A percentile compares a stretch with the other conserved stretches of the same genome.
phyloP scores from a whole-genome alignment of 352 stramenopile species.

The Elongisporangium senticosum region DNA sequence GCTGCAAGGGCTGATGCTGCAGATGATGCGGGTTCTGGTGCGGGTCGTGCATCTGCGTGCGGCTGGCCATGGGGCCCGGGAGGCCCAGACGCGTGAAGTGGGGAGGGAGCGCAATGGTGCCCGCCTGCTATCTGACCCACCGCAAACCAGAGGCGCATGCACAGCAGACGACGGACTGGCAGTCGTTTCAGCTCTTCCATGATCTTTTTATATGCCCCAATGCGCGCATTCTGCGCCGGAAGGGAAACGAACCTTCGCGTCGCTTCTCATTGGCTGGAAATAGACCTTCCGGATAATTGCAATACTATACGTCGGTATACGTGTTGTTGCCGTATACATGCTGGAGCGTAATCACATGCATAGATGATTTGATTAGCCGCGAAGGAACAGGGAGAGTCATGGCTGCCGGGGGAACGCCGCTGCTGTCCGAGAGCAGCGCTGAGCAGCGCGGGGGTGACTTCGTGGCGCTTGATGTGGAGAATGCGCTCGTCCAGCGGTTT shows the following conservation, averaged over 20 bases:
- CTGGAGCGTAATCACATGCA: background rate
- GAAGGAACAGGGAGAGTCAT: background rate
- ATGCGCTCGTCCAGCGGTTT: background rate
- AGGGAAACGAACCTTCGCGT: background rate
- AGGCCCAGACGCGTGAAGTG: slow-evolving; percentile 14
- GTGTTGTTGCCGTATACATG: too few species aligned
- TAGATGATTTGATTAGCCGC: background rate
- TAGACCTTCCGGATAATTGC: background rate
- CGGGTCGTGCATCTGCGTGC: background rate
- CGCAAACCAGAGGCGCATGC: background rate
- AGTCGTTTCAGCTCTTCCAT: background rate
- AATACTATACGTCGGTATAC: background rate
- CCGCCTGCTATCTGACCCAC: background rate
- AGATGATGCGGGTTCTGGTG: slow-evolving; percentile 1
- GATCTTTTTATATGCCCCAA: background rate
- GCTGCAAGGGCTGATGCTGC: background rate
- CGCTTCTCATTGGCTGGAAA: background rate
- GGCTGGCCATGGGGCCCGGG: slow-evolving; percentile 3
- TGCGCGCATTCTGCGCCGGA: background rate
- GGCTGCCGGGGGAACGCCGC: background rate
- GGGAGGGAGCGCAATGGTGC: slow-evolving; percentile 7
- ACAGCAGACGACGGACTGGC: background rate
- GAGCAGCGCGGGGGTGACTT: background rate
- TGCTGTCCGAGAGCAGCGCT: background rate
- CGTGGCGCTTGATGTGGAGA: background rate